Conservation (phyloP, 345 rosid species). For the Tarenaya hassleriana region DNA sequence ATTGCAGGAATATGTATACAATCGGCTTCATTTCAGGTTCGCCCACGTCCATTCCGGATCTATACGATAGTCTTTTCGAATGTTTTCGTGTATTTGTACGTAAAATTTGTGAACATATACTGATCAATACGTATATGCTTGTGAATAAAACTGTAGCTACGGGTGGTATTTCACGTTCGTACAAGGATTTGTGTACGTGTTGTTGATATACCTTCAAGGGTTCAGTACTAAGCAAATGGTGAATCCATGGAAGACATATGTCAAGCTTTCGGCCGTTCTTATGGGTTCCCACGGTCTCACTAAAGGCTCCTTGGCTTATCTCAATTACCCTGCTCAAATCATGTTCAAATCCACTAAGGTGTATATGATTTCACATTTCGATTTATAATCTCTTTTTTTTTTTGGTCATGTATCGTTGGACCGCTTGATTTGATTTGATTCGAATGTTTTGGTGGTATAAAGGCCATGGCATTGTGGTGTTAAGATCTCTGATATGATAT, state of each 20-base stretch:
- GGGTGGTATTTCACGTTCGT: constrained; percentile 91
- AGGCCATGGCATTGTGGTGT: too few species aligned
- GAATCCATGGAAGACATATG: constrained; percentile 81
- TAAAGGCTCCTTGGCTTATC: constrained; percentile 79
- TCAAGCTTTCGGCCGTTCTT: constrained; percentile 67
- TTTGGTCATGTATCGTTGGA: background rate
- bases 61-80: background rate
- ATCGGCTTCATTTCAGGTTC: constrained; percentile 87
- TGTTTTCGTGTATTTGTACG: too few species aligned
- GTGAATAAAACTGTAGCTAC: constrained; percentile 41
- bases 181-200: constrained; percentile 79
- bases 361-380: background rate
- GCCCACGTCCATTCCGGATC: background rate
- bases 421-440: too few species aligned
- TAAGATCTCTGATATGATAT: background rate
- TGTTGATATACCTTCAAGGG: constrained; percentile 61
- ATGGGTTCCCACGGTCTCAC: constrained; percentile 91
- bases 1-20: constrained; percentile 82
- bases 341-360: constrained; percentile 96
- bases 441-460: background rate
- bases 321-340: constrained; percentile 85
- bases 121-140: too few species aligned
- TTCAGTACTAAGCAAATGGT: constrained; percentile 79
- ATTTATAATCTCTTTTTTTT: background rate
- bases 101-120: too few species aligned